Evolutionary conservation across 768 basidiomycete genomes (phyloP), one percentile per base, ranked within the genome.

Genomic region (Udeniomyces megalosporus): DNA sequence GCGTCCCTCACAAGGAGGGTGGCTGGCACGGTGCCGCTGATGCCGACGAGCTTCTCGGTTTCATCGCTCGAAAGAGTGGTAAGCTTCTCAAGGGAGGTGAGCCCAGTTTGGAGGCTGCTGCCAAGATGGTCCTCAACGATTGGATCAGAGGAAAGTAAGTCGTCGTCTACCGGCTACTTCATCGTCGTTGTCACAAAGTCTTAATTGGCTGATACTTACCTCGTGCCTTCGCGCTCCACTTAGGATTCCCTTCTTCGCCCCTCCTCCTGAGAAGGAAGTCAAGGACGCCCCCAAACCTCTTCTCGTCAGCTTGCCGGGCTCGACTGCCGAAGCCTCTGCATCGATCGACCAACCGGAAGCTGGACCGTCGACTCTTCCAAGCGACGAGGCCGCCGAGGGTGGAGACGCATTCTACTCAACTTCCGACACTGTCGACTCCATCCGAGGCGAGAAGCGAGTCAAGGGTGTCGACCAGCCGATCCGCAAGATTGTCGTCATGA

Each of bases 71-170:
- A 66, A 87, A 86, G 81, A 88, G 86, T 70, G 93, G 93, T 1
- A 84, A 92, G 57, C 76, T 97, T 61, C 78, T 93, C 65, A 91
- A 89, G 70, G 88, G 90, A 53, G 95, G 95, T 64, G 93, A 97
- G 73, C 88, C 93, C 2, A 91, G 95, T 74, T 71, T 84, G 49
- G 88, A 96, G 70, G 81, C 86, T 3, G 90, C 92, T 31, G 86
- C 93, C 32, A 97, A 92, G 77, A 92, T 99, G 72, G 77, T 97
- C 51, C 75, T 99, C 70, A 88, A 84, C 72, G 95, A 68, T 52
- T 96, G 93, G 93, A 90, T 96, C 62, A 78, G 95, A 50, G 95
- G 93, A 8, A 85, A 89, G 61, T 62, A 8, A 55, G 61, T 57
- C 15, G 4, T 11, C 14, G n/a, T 38, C 8, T 57, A 12, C n/a